Conservation (phyloP, 768 basidiomycete species). For the Hemileccinum impolitum region DNA sequence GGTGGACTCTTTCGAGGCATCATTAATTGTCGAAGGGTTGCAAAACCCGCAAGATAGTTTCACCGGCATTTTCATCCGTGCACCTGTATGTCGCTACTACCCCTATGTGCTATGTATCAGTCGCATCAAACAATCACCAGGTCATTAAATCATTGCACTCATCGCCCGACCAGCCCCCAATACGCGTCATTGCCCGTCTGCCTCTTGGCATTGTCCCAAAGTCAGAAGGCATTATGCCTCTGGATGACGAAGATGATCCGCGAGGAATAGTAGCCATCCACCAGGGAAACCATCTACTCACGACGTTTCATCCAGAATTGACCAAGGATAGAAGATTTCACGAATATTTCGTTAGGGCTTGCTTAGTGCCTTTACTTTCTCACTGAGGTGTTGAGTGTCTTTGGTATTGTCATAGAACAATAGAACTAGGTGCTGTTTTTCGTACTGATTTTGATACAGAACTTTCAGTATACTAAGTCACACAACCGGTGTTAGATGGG, state of each 20-base stretch:
- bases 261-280: slow-evolving; percentile 78
- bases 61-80: slow-evolving; percentile 89
- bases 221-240: slow-evolving; percentile 32
- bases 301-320: slow-evolving; percentile 93
- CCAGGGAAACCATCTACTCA: slow-evolving; percentile 81
- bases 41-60: slow-evolving; percentile 60
- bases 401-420: background rate
- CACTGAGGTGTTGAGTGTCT: background rate
- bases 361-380: slow-evolving; percentile 45
- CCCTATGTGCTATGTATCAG: background rate
- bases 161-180: slow-evolving; percentile 47
- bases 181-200: slow-evolving; percentile 70
- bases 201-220: slow-evolving; percentile 49
- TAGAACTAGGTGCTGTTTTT: background rate
- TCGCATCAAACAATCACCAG: slow-evolving; percentile 33
- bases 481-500: no score
- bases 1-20: slow-evolving; percentile 89
- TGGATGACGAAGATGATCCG: slow-evolving; percentile 48
- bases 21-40: slow-evolving; percentile 62
- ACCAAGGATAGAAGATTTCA: slow-evolving; percentile 86
- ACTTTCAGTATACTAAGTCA: no score
- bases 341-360: slow-evolving; percentile 82
- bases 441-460: no score
- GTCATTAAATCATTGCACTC: slow-evolving; percentile 57
- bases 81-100: slow-evolving; percentile 56